Conservation (phyloP, 2,329 filamentous ascomycete species). For the Xylaria sp. region DNA sequence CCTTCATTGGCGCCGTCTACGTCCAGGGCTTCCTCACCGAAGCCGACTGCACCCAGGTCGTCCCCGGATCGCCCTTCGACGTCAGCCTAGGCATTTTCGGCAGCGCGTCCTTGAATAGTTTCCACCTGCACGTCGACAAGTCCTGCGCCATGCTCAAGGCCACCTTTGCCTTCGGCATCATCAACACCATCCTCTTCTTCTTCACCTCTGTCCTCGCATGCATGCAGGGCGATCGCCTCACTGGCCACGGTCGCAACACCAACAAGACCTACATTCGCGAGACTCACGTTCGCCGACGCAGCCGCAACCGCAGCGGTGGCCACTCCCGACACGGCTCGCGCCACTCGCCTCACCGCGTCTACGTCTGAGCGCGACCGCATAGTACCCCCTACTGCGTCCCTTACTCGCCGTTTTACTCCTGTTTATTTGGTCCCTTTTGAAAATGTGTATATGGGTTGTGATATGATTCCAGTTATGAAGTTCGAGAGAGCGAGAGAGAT, state of each 20-base stretch:
- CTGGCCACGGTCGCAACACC: conserved; percentile 24
- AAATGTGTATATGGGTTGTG: no score
- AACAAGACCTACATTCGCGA: conserved; percentile 41
- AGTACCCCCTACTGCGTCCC: no score
- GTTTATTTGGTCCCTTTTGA: no score
- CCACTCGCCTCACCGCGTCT: conserved; percentile 47
- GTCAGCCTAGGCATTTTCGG: conserved; percentile 57
- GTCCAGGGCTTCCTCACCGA: conserved; percentile 53
- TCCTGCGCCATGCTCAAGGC: conserved; percentile 91
- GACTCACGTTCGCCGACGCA: conserved; percentile 43
- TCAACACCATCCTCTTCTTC: conserved; percentile 77
- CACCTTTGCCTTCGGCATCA: conserved; percentile 81
- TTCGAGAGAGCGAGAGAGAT: no score
- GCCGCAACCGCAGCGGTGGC: conserved; percentile 36
- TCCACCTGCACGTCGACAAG: conserved; percentile 59
- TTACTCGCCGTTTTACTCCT: no score
- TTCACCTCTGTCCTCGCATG: conserved; percentile 68
- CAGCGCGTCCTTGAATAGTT: conserved; percentile 46
- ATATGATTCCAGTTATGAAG: no score
- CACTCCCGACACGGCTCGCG: conserved; percentile 39
- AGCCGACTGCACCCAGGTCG: conserved; percentile 63
- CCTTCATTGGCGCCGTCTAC: conserved; percentile 59
- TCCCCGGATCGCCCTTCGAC: conserved; percentile 44
- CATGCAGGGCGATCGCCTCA: conserved; percentile 44
- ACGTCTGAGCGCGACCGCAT: conserved; percentile 36